phyloP scores from a whole-genome alignment of 106 monocot species.

The Dendrobium huoshanense region DNA sequence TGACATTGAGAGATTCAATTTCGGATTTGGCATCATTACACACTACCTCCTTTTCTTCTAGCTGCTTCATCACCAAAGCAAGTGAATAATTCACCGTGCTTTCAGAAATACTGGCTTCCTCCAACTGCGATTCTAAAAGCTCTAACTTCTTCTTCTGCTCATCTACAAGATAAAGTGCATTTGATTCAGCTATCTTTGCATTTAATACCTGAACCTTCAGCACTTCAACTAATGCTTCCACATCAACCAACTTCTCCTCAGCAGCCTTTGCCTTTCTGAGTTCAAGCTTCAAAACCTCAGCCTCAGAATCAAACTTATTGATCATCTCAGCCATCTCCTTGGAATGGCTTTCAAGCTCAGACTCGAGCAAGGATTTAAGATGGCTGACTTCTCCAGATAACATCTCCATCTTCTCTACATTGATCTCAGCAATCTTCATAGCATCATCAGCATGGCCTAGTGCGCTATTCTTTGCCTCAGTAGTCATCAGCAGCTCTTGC shows the following conservation, averaged over 20 bases:
- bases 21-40: slow-evolving; percentile 23
- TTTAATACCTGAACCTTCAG: slow-evolving; percentile 26
- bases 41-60: slow-evolving; percentile 25
- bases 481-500: slow-evolving; percentile 46
- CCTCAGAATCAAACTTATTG: slow-evolving; percentile 32
- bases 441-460: slow-evolving; percentile 28
- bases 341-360: slow-evolving; percentile 13
- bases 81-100: slow-evolving; percentile 14
- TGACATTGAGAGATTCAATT: slow-evolving; percentile 26
- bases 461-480: slow-evolving; percentile 54
- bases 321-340: slow-evolving; percentile 36
- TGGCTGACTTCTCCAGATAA: slow-evolving; percentile 43
- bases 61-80: slow-evolving; percentile 10
- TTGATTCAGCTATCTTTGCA: slow-evolving; percentile 30
- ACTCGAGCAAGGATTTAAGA: slow-evolving; percentile 44
- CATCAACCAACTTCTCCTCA: slow-evolving; percentile 29
- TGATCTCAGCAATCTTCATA: slow-evolving; percentile 13
- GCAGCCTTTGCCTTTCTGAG: slow-evolving; percentile 30
- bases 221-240: slow-evolving; percentile 27
- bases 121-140: slow-evolving; percentile 22
- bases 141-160: slow-evolving; percentile 44
- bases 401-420: slow-evolving; percentile 54
- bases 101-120: slow-evolving; percentile 28
- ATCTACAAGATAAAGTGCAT: slow-evolving; percentile 25
- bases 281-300: slow-evolving; percentile 30